Evolutionary conservation across 495 filamentous ascomycete species (phyloP).

Genomic region (Annulohypoxylon moriforme): DNA sequence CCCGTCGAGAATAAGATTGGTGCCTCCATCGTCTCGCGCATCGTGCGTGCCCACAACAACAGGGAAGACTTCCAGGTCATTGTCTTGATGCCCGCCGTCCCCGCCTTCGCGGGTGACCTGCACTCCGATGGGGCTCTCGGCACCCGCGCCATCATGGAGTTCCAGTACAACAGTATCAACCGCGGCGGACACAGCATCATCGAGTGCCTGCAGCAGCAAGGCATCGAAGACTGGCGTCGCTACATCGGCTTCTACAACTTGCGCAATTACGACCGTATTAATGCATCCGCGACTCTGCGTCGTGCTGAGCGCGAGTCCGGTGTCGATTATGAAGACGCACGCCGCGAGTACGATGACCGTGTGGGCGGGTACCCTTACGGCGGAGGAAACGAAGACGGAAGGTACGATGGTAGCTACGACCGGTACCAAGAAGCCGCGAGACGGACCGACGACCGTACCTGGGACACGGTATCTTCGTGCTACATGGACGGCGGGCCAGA

Average conservation of each 20-base stretch:
- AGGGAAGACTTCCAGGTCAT: slow-evolving; percentile 84
- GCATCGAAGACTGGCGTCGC: slow-evolving; percentile 72
- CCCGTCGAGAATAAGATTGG: slow-evolving; percentile 91
- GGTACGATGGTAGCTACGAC: slow-evolving; percentile 48
- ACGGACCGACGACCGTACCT: slow-evolving; percentile 63
- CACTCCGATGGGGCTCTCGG: slow-evolving; percentile 80
- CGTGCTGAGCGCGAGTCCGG: slow-evolving; percentile 73
- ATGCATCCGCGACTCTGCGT: slow-evolving; percentile 72
- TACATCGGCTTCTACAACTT: slow-evolving; percentile 98
- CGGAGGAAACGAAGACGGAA: slow-evolving; percentile 25
- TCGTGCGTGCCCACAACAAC: slow-evolving; percentile 77
- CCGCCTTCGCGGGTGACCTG: slow-evolving; percentile 91
- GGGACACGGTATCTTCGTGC: slow-evolving; percentile 83
- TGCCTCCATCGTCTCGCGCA: slow-evolving; percentile 86
- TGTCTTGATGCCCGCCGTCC: slow-evolving; percentile 87
- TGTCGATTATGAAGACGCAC: slow-evolving; percentile 77
- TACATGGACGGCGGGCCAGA: slow-evolving; percentile 86
- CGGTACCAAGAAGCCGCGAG: slow-evolving; percentile 76
- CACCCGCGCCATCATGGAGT: slow-evolving; percentile 96
- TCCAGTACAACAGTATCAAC: slow-evolving; percentile 88
- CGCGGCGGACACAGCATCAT: slow-evolving; percentile 90
- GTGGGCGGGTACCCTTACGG: slow-evolving; percentile 49
- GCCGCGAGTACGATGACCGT: slow-evolving; percentile 71
- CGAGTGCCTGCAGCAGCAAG: slow-evolving; percentile 76
- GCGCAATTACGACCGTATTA: slow-evolving; percentile 92